These are phyloP conservation scores for Trichoderma gamsii DNA, from an alignment of 495 filamentous ascomycete species.

Conservation along the genomic window DNA sequence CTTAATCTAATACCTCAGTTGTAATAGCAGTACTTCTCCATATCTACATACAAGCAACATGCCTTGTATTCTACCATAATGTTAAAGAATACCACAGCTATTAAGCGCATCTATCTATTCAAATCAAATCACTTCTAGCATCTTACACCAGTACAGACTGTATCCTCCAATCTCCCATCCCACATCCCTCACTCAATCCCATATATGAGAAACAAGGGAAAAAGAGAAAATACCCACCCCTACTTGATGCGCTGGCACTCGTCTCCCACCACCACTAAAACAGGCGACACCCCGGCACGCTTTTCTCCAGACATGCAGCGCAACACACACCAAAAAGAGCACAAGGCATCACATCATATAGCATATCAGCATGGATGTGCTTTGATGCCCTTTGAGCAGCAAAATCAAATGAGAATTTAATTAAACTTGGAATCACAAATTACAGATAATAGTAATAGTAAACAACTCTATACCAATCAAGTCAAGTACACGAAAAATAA, in stretches of 20 bases:
- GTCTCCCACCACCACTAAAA: constrained; percentile 7
- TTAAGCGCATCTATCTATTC: background rate
- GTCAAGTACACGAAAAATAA: background rate
- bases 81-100: background rate
- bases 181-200: too few species aligned
- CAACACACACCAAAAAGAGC: background rate
- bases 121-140: too few species aligned
- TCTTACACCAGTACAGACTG: too few species aligned
- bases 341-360: constrained; percentile 11
- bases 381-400: background rate
- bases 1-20: too few species aligned
- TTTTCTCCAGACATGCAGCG: too few species aligned
- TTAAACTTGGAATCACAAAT: too few species aligned
- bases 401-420: too few species aligned
- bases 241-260: constrained; percentile 8
- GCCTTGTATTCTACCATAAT: too few species aligned
- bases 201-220: too few species aligned
- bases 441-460: background rate
- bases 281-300: background rate
- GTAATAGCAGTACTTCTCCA: background rate
- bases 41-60: background rate
- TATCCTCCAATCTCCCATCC: background rate
- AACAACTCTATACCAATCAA: background rate
- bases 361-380: background rate
- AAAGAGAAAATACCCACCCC: background rate